Base-by-base conservation (phyloP, 176 grass and related monocot genomes). In the Chrysopogon serrulatus region DNA sequence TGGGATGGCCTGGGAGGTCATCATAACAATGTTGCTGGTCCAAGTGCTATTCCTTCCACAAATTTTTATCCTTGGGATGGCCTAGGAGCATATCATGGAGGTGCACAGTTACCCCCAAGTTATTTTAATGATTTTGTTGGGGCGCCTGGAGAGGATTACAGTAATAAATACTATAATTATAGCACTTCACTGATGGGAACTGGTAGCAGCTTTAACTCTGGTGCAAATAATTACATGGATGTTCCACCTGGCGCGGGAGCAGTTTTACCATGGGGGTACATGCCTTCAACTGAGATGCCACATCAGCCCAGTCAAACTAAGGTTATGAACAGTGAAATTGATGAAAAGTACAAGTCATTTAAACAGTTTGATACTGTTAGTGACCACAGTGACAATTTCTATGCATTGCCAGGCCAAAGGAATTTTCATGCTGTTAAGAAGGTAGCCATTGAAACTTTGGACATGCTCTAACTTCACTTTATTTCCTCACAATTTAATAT, bases 291-390 rank as follows among this genome's bases (percentile, higher is more conserved):
- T 71, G 73, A 82, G 54, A 80, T 28, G n/a, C 24, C 63, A 48
- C 78, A 73, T 56, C 70, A 62, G 37, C 56, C 49, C 45, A 78
- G 78, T 68, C 53, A 83, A 54, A 78, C 71, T 68, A 90, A 84
- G 61, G 64, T 82, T 6, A 57, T 85, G 17, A 80, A 85, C 14
- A 72, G 70, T 48, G 86, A 87, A 75, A 80, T 81, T 42, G 80
- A 94, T 89, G 83, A 85, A 67, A 89, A 87, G 18, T 94, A 87
- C n/a, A 83, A 71, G 21, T 24, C 37, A 85, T 94, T 94, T 82
- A 97, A 92, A 33, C 83, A 84, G 41, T 97, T 97, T 79, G 90
- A 94, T 91, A 94, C 78, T 64, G 86, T 94, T 69, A 33, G 33
- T 35, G 88, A 89, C 67, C 36, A 86, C 44, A 66, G 78, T 48